phyloP scores from a whole-genome alignment of 169 alveolate species.

The Plasmodium knowlesi region DNA sequence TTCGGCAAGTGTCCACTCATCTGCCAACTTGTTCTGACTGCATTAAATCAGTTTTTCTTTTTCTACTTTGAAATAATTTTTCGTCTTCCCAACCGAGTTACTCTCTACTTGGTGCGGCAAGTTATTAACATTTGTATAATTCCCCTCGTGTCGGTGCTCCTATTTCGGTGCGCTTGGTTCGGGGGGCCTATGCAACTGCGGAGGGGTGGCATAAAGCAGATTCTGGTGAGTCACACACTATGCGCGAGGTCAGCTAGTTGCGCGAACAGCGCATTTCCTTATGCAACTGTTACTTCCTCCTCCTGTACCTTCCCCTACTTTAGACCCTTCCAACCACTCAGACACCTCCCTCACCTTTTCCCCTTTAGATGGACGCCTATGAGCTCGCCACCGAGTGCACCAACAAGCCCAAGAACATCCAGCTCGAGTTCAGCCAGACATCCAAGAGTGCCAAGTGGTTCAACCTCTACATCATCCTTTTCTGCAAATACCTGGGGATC shows the following conservation, averaged over 20 bases:
- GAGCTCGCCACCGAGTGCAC: background rate
- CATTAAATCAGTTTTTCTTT: slow-evolving; percentile 21
- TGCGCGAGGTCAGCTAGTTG: background rate
- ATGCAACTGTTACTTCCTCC: too few relatives aligned
- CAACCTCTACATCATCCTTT: slow-evolving; percentile 26
- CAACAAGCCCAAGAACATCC: slow-evolving; percentile 17
- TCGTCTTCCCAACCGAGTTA: slow-evolving; percentile 6
- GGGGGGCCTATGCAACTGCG: background rate
- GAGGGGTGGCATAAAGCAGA: background rate
- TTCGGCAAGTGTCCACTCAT: slow-evolving; percentile 6
- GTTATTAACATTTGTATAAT: slow-evolving; percentile 35
- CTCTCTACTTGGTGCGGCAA: slow-evolving; percentile 22
- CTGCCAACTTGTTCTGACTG: slow-evolving; percentile 9
- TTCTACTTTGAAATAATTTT: slow-evolving; percentile 33
- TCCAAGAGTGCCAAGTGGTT: slow-evolving; percentile 9
- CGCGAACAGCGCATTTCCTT: too few relatives aligned
- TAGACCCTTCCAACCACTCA: too few relatives aligned
- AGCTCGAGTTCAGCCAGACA: slow-evolving; percentile 17
- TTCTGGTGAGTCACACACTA: background rate
- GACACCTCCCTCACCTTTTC: too few relatives aligned
- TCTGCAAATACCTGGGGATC: slow-evolving; percentile 38
- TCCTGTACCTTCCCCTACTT: too few relatives aligned
- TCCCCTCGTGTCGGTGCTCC: slow-evolving; percentile 23
- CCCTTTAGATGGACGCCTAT: slow-evolving; percentile 5
- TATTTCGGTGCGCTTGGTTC: background rate